Percentiles rank a stretch among this genome's conserved stretches.
phyloP scores from a whole-genome alignment of 1,139 yeast species.

The Yamadazyma aaseri region DNA sequence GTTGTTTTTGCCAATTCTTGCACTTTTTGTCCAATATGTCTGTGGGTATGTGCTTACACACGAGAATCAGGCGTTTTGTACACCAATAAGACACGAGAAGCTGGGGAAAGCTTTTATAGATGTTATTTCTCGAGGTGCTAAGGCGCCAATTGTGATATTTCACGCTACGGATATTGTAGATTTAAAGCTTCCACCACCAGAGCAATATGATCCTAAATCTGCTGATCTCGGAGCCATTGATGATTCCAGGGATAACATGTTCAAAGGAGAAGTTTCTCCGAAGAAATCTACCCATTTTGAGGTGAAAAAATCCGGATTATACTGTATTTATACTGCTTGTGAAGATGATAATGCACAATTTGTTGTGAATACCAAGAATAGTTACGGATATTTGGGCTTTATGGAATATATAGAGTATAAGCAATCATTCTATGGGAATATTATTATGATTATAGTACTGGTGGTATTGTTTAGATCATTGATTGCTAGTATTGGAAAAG shows the following conservation, averaged over 20 bases:
- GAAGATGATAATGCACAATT: constrained; percentile 16
- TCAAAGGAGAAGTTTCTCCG: constrained; percentile 1
- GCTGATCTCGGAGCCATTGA: neutral
- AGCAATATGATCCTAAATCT: neutral
- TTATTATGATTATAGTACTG: constrained; percentile 19
- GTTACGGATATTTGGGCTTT: constrained; percentile 30
- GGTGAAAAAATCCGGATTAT: constrained; percentile 28
- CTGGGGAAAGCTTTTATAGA: neutral
- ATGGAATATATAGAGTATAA: constrained; percentile 20
- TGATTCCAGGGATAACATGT: neutral
- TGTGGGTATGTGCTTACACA: neutral
- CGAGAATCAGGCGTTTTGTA: constrained; percentile 9
- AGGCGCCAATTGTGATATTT: constrained; percentile 24
- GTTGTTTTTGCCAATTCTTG: neutral
- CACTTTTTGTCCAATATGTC: neutral
- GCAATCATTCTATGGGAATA: constrained; percentile 17
- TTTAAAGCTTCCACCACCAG: constrained; percentile 20
- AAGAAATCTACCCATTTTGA: constrained; percentile 13
- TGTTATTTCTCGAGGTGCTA: neutral
- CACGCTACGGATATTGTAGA: constrained; percentile 25
- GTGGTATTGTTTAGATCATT: constrained; percentile 28
- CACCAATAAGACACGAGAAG: constrained; percentile 2
- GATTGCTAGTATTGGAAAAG: constrained; percentile 26
- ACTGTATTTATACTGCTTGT: constrained; percentile 35
- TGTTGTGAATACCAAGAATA: constrained; percentile 22